Percentiles rank a stretch among this genome's conserved stretches.
Conservation (phyloP, 1,139 yeast species). For the Protomyces pachydermus region DNA sequence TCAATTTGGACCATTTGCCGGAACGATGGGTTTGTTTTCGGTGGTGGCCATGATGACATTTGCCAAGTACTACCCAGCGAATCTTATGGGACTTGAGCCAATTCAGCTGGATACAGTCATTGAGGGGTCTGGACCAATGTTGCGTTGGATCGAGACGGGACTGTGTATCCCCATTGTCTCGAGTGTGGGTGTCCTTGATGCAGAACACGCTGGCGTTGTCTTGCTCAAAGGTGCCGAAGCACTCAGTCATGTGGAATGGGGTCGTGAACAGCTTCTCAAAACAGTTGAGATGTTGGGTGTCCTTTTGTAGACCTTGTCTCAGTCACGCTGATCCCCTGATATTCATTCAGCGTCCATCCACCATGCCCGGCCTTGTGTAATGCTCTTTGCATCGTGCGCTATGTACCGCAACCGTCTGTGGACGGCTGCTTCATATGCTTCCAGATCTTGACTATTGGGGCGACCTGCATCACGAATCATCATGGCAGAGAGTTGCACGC, state of each 20-base stretch:
- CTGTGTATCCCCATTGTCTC: slow-evolving; percentile 3
- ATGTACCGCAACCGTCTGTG: background rate
- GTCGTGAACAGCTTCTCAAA: background rate
- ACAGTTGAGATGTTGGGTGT: background rate
- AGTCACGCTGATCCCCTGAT: no score
- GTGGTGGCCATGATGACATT: slow-evolving; percentile 7
- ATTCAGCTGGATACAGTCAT: slow-evolving; percentile 9
- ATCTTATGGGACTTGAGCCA: slow-evolving; percentile 1
- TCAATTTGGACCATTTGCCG: slow-evolving; percentile 15
- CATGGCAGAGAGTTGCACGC: background rate
- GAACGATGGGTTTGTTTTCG: slow-evolving; percentile 15
- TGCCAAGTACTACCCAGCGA: slow-evolving; percentile 10
- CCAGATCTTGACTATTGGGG: background rate
- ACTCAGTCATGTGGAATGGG: background rate
- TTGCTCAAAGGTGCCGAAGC: background rate
- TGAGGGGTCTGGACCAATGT: background rate
- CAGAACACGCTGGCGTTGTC: background rate
- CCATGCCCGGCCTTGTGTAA: background rate
- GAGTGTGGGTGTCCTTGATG: slow-evolving; percentile 10
- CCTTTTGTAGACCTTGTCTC: no score
- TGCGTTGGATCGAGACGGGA: slow-evolving; percentile 11
- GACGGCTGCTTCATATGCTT: background rate
- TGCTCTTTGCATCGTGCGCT: background rate
- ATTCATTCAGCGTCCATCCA: background rate
- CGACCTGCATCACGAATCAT: background rate